Conservation (phyloP, 2,329 filamentous ascomycete genomes). For the Proliferodiscus dingleyae region DNA sequence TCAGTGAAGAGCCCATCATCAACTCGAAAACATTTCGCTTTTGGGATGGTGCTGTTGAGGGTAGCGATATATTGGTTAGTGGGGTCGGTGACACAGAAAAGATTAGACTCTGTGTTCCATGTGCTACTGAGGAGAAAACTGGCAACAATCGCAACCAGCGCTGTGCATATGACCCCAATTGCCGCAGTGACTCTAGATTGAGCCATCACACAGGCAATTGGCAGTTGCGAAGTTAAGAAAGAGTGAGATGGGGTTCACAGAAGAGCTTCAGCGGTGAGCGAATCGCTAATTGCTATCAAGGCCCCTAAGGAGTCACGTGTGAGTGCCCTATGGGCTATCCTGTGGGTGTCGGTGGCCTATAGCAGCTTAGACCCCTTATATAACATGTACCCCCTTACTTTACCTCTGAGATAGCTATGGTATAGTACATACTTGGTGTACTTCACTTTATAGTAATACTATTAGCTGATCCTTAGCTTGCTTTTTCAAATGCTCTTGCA, state of each 20-base stretch:
- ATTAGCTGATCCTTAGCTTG: too few species aligned
- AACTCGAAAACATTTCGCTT: conserved; percentile 53
- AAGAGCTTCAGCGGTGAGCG: not conserved
- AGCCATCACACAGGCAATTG: not conserved
- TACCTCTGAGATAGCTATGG: too few species aligned
- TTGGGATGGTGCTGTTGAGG: conserved; percentile 33
- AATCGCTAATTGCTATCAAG: not conserved
- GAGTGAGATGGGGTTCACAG: not conserved
- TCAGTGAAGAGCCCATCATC: conserved; percentile 45
- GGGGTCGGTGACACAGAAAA: conserved; percentile 25
- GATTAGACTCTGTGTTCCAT: conserved; percentile 7
- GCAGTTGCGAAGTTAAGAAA: not conserved
- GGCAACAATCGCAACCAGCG: conserved; percentile 8
- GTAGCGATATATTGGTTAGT: conserved; percentile 41
- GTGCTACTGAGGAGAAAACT: conserved; percentile 3
- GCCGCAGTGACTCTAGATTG: not conserved
- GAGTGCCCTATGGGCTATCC: too few species aligned
- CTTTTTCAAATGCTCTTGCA: too few species aligned
- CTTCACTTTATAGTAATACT: too few species aligned
- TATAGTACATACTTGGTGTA: too few species aligned
- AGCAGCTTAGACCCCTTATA: too few species aligned
- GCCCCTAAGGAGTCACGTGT: not conserved
- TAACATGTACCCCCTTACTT: too few species aligned
- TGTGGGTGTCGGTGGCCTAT: too few species aligned
- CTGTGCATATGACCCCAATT: not conserved